Percentiles rank a stretch among this genome's conserved stretches.
phyloP scores from a whole-genome alignment of 2,329 filamentous ascomycete genomes.

The Aureobasidium mangrovei region DNA sequence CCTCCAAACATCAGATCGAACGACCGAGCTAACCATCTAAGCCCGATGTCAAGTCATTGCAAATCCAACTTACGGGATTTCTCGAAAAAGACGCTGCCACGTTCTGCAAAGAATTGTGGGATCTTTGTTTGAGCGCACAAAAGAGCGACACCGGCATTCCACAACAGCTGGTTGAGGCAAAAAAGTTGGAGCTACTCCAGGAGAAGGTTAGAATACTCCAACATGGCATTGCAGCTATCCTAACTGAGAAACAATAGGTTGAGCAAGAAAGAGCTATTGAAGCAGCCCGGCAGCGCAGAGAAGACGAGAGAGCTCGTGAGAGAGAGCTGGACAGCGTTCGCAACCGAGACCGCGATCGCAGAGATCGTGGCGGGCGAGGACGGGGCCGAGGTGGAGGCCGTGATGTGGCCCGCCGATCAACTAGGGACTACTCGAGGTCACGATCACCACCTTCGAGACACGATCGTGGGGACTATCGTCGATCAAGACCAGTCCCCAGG shows the following conservation, averaged over 20 bases:
- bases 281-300: conserved; percentile 60
- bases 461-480: conserved; percentile 37
- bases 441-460: conserved; percentile 45
- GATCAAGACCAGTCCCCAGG: conserved; percentile 37
- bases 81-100: conserved; percentile 80
- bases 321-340: conserved; percentile 60
- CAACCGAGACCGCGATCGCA: conserved; percentile 54
- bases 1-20: neutral
- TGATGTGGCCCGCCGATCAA: conserved; percentile 41
- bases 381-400: conserved; percentile 40
- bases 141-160: conserved; percentile 81
- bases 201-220: conserved; percentile 60
- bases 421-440: conserved; percentile 33
- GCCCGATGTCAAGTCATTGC: conserved; percentile 92
- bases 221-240: neutral
- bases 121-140: conserved; percentile 82
- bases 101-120: conserved; percentile 94
- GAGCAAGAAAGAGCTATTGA: conserved; percentile 76
- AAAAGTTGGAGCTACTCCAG: conserved; percentile 89
- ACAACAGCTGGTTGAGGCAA: conserved; percentile 88
- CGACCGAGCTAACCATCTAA: conserved; percentile 31
- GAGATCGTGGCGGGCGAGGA: conserved; percentile 28
- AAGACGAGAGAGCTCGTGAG: conserved; percentile 63
- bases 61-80: conserved; percentile 91
- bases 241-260: conserved; percentile 44